Conservation (phyloP, 2,329 filamentous ascomycete species). For the Arthrinium phaeospermum region DNA sequence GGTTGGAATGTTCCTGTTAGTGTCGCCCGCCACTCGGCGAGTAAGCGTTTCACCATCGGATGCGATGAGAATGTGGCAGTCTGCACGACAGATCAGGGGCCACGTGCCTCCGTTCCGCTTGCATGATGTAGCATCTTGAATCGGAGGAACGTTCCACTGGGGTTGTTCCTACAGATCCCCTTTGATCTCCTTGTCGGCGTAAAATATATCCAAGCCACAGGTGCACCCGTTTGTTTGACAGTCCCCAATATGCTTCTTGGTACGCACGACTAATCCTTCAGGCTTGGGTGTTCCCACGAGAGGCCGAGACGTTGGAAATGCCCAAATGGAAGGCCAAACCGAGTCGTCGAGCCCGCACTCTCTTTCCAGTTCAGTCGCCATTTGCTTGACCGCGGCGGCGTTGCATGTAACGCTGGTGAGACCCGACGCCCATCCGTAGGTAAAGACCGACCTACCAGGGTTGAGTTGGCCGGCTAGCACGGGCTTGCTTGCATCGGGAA, state of each 20-base stretch:
- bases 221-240: slow-evolving; percentile 33
- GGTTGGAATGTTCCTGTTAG: no score
- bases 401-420: slow-evolving; percentile 76
- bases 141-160: no score
- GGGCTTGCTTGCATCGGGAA: slow-evolving; percentile 39
- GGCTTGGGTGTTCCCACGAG: slow-evolving; percentile 36
- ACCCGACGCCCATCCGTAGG: slow-evolving; percentile 70
- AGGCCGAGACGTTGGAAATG: slow-evolving; percentile 37
- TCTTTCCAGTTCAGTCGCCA: slow-evolving; percentile 53
- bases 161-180: not conserved
- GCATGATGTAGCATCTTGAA: no score
- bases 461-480: slow-evolving; percentile 44
- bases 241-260: slow-evolving; percentile 38
- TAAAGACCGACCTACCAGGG: slow-evolving; percentile 70
- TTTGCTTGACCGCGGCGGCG: slow-evolving; percentile 67
- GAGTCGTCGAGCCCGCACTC: slow-evolving; percentile 28
- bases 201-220: slow-evolving; percentile 36
- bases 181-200: slow-evolving; percentile 19
- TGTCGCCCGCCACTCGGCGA: no score
- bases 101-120: no score
- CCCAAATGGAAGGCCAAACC: slow-evolving; percentile 41
- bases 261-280: slow-evolving; percentile 26
- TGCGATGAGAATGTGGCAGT: no score
- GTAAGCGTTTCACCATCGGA: no score
- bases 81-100: no score